Percentiles rank a stretch among this genome's conserved stretches.
phyloP scores from a whole-genome alignment of 2,329 filamentous ascomycete species.

The Arthroderma sp. region DNA sequence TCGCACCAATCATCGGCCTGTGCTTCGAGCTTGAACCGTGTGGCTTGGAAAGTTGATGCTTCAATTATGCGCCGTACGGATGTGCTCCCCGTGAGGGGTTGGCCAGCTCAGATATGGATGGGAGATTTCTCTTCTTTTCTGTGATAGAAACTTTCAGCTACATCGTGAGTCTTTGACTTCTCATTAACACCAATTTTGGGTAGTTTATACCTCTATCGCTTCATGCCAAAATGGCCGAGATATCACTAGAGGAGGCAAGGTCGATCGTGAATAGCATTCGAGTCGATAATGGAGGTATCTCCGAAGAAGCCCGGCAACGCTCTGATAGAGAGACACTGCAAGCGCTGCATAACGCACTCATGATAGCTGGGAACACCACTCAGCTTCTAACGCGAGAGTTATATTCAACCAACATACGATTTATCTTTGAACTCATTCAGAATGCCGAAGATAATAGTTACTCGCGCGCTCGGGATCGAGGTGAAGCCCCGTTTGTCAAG shows the following conservation, averaged over 20 bases:
- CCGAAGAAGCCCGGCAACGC: background rate
- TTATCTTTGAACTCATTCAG: constrained; percentile 26
- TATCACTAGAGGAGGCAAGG: background rate
- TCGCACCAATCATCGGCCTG: too few species aligned
- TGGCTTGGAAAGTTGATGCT: too few species aligned
- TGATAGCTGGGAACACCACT: background rate
- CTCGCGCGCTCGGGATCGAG: background rate
- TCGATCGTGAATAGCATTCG: background rate
- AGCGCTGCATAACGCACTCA: background rate
- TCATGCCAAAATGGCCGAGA: background rate
- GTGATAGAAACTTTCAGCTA: too few species aligned
- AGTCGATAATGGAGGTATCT: background rate
- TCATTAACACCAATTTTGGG: too few species aligned
- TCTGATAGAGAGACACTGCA: background rate
- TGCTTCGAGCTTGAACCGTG: too few species aligned
- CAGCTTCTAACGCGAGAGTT: background rate
- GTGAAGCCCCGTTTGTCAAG: constrained; percentile 12
- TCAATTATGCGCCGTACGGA: too few species aligned
- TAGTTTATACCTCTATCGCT: background rate
- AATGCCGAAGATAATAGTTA: constrained; percentile 33
- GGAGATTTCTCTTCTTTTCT: too few species aligned
- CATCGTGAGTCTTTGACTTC: too few species aligned
- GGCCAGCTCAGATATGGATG: too few species aligned
- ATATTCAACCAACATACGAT: constrained; percentile 14
- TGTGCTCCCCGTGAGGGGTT: too few species aligned